Base-by-base conservation (phyloP, 176 grass and related monocot genomes). In the maize (Zea mays) region DNA sequence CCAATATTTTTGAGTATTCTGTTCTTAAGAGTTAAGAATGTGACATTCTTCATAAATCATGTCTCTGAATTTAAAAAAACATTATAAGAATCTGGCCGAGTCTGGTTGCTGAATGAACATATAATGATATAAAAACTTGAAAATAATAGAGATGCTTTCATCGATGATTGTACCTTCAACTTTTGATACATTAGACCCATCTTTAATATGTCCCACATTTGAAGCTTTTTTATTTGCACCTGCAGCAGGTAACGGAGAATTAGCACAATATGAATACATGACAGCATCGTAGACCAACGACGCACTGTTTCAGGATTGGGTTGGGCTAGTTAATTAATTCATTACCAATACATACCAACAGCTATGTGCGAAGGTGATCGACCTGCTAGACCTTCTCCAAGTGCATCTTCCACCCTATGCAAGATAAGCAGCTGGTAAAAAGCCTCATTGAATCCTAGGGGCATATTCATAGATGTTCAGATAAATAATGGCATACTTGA, bases 181-280 rank as follows among this genome's bases (percentile, higher is more conserved):
- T 87, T 92, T 95, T 39, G 87, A 72, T 65, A 85, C 47, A 83
- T 90, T 89, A 89, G 83, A 68, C 27, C 74, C 64, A 70, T 92
- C 96, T 86, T 95, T 99, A 37, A 82, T 75, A 20, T 92, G 92
- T 5, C 70, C 92, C 46, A 49, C 70, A 61, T 77, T 95, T 72
- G 92, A 92, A 83, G 89, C 87, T 80, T 92, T 99, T 65, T 92
- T 95, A 74, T 92, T 92, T 63, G 90, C 96, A 85, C 87, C 92
- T 99, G 81, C 15, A 85, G 9, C n/a, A 69, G 66, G 64, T 83
- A 59, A 61, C 79, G 61, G n/a, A 68, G 10, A 50, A 87, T 77
- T 47, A 90, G 69, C 51, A 79, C 48, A 64, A 79, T 69, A 14
- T 11, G 6, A 56, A 56, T 56, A 56, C 52, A 56, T 56, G 0